Percentiles rank a stretch among this genome's conserved stretches.
Evolutionary conservation across 768 basidiomycete species (phyloP).

Genomic region (Russula emetica): DNA sequence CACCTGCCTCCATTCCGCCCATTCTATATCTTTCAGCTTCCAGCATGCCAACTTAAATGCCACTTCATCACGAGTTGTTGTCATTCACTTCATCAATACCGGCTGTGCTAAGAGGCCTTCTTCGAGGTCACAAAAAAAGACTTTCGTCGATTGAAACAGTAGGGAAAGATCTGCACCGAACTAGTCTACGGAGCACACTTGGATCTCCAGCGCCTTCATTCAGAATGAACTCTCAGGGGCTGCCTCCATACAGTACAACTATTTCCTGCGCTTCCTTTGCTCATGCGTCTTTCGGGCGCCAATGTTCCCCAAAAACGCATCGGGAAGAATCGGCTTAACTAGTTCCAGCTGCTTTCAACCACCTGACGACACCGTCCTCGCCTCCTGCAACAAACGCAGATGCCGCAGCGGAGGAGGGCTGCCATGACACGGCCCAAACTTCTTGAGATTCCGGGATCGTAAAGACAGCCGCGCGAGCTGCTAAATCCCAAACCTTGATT

Average conservation of each 20-base stretch:
- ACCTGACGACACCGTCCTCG: constrained; percentile 67
- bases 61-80: not conserved
- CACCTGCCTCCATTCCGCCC: not conserved
- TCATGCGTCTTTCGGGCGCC: not conserved
- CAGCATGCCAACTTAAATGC: not conserved
- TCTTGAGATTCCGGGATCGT: constrained; percentile 76
- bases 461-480: constrained; percentile 66
- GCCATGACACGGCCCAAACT: constrained; percentile 83
- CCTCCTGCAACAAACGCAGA: constrained; percentile 69
- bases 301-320: not conserved
- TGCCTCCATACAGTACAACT: not conserved
- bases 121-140: not conserved
- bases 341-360: constrained; percentile 72
- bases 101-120: not conserved
- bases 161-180: not conserved
- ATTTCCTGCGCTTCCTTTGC: not conserved
- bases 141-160: not conserved
- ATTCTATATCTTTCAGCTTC: not conserved
- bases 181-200: not conserved
- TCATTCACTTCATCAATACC: not conserved
- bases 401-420: constrained; percentile 54
- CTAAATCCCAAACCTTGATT: constrained; percentile 84
- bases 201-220: not conserved
- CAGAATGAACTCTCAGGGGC: not conserved
- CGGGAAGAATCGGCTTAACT: constrained; percentile 29